Percentiles rank a stretch among this genome's conserved stretches.
Evolutionary conservation across 2,329 filamentous ascomycete genomes (phyloP).

Genomic region (Xylariaceae sp.): DNA sequence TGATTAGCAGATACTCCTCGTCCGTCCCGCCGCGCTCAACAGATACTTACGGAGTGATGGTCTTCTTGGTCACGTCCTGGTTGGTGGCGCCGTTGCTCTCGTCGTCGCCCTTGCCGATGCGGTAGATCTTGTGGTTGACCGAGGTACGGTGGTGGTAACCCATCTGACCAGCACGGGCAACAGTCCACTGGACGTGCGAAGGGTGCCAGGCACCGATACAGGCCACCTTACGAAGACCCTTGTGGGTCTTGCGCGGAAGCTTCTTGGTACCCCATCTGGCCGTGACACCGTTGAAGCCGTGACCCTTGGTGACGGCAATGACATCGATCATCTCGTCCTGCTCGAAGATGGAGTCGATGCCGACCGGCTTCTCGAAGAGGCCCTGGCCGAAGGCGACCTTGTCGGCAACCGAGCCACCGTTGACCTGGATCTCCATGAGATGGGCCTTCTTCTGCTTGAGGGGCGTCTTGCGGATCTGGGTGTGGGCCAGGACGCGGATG

Average conservation of each 20-base stretch:
- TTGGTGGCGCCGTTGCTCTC: slow-evolving; percentile 92
- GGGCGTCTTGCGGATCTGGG: slow-evolving; percentile 97
- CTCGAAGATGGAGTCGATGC: slow-evolving; percentile 93
- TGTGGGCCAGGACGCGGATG: slow-evolving; percentile 98
- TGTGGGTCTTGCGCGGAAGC: slow-evolving; percentile 99
- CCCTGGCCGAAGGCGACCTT: slow-evolving; percentile 95
- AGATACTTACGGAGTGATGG: slow-evolving; percentile 89
- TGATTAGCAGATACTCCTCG: slow-evolving; percentile 24
- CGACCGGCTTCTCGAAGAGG: slow-evolving; percentile 98
- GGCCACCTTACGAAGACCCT: slow-evolving; percentile 99
- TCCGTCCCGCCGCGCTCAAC: slow-evolving; percentile 2
- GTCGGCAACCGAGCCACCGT: slow-evolving; percentile 90
- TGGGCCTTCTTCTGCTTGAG: slow-evolving; percentile 99
- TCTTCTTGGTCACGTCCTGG: slow-evolving; percentile 97
- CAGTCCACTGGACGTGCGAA: slow-evolving; percentile 99
- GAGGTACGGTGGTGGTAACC: slow-evolving; percentile 99
- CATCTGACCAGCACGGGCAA: slow-evolving; percentile 98
- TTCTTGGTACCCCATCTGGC: slow-evolving; percentile 99
- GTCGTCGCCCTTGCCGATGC: slow-evolving; percentile 86
- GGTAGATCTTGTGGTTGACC: slow-evolving; percentile 99
- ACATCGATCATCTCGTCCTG: slow-evolving; percentile 99
- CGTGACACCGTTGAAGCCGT: slow-evolving; percentile 97
- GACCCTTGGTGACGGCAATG: slow-evolving; percentile 99
- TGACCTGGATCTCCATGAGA: slow-evolving; percentile 99
- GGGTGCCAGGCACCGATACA: slow-evolving; percentile 99